These are phyloP conservation scores for Monosporozyma solicola DNA, from an alignment of 805 yeast species.

Conservation along the genomic window DNA sequence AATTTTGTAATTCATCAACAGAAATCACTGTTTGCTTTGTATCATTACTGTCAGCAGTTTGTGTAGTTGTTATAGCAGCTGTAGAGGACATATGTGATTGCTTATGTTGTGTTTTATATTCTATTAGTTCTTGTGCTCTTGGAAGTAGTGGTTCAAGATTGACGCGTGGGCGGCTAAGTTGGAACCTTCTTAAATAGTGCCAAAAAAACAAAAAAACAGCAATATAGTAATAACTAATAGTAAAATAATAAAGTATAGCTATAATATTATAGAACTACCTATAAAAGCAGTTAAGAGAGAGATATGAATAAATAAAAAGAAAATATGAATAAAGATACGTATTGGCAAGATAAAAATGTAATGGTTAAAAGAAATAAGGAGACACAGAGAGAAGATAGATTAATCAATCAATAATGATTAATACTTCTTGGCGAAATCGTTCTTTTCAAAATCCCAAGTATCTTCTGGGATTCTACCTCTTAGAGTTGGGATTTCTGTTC, in stretches of 20 bases:
- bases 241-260: not conserved
- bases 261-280: not conserved
- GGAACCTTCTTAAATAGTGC: not conserved
- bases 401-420: not conserved
- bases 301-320: not conserved
- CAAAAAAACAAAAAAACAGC: not conserved
- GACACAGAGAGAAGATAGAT: not conserved
- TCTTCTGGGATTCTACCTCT: slow-evolving; percentile 97
- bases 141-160: not conserved
- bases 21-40: slow-evolving; percentile 24
- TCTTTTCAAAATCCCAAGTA: slow-evolving; percentile 68
- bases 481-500: slow-evolving; percentile 82
- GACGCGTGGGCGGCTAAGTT: not conserved
- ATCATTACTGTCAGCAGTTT: slow-evolving; percentile 15
- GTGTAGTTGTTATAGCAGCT: slow-evolving; percentile 9
- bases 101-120: not conserved
- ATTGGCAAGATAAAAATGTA: not conserved
- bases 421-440: slow-evolving; percentile 31
- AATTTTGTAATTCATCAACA: slow-evolving; percentile 48
- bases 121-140: not conserved
- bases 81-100: not conserved
- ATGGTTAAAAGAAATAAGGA: not conserved
- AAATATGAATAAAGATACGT: not conserved
- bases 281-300: not conserved
- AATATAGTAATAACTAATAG: not conserved